Evolutionary conservation across 1,284 basidiomycete species (phyloP), one percentile per base, ranked within the genome.

Genomic region (Phellopilus nigrolimitatus): DNA sequence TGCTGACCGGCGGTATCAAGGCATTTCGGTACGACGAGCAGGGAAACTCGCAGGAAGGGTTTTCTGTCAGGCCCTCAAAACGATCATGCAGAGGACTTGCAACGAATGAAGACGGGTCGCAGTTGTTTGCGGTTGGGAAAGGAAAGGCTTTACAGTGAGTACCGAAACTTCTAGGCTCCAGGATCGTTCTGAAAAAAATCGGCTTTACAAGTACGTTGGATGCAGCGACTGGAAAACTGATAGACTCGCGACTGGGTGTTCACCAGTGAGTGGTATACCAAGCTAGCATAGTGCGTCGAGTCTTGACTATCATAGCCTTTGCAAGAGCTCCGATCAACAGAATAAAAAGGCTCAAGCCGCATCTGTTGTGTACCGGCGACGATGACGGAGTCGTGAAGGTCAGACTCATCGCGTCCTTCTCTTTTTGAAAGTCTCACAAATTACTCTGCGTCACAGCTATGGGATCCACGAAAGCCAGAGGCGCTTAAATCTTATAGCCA

Each of bases 321-420:
- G 57, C 55, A 69, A 93, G 91, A 49, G 78, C 85, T 25, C 79
- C 94, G 4, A 86, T 98, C 52, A 94, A 94, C 64, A 85, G 92
- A 51, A 75, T 94, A 33, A 84, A 82, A 61, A 72, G 75, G 57
- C 68, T 91, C 47, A 78, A 79, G 58, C 78, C 83, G 2, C 78
- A 84, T 62, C 68, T 93, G 54, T 66, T 95, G 12, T 82, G 82
- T 12, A 92, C 89, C 2, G 95, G 94, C 15, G 95, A 97, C 62
- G 95, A 97, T 64, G 91, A 95, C 53, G 94, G 95, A 33, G 84
- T 94, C 3, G 83, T 97, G 63, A 94, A 95, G 74, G 91, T 90
- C 50, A 40, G 74, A 63, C 1, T 42, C 28, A 7, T 24, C 33
- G 5, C 37, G 9, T 5, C 4, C 17, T 46, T 28, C 19, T 42